Conservation (phyloP, 1,139 yeast species). For the Pichia sp. region DNA sequence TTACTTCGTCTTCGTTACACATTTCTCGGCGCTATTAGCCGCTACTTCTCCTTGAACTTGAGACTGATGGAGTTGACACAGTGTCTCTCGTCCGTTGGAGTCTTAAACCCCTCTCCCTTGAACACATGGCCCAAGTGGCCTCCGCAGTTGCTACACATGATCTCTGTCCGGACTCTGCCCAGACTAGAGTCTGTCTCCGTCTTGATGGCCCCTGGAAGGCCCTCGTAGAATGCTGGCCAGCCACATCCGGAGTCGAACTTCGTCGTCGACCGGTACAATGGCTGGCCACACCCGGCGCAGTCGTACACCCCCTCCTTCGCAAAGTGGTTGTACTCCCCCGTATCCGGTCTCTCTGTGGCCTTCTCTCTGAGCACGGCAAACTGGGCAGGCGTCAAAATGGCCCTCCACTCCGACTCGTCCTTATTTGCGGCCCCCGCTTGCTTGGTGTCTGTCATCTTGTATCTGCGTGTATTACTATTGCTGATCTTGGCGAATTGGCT, state of each 20-base stretch:
- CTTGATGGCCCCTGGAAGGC: conserved; percentile 72
- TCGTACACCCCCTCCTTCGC: conserved; percentile 57
- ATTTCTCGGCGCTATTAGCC: background rate
- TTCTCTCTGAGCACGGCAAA: conserved; percentile 71
- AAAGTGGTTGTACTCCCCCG: conserved; percentile 63
- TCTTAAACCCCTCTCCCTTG: conserved; percentile 86
- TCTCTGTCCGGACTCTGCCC: conserved; percentile 85
- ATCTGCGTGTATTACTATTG: background rate
- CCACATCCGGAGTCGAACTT: conserved; percentile 93
- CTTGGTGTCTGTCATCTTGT: background rate
- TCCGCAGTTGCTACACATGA: conserved; percentile 83
- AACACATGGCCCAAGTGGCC: conserved; percentile 95
- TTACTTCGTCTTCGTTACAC: background rate
- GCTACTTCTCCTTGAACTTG: conserved; percentile 43
- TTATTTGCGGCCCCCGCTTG: background rate
- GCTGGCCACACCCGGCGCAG: conserved; percentile 83
- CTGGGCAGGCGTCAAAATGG: conserved; percentile 71
- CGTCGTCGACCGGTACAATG: conserved; percentile 72
- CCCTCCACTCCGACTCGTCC: conserved; percentile 70
- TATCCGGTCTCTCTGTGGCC: conserved; percentile 80
- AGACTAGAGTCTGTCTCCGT: conserved; percentile 54
- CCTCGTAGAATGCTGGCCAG: conserved; percentile 96
- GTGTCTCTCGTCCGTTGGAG: conserved; percentile 90
- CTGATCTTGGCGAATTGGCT: background rate
- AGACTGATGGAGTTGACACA: conserved; percentile 87